Conservation (phyloP, 2,329 filamentous ascomycete genomes). For the Nannizziopsis barbatae region DNA sequence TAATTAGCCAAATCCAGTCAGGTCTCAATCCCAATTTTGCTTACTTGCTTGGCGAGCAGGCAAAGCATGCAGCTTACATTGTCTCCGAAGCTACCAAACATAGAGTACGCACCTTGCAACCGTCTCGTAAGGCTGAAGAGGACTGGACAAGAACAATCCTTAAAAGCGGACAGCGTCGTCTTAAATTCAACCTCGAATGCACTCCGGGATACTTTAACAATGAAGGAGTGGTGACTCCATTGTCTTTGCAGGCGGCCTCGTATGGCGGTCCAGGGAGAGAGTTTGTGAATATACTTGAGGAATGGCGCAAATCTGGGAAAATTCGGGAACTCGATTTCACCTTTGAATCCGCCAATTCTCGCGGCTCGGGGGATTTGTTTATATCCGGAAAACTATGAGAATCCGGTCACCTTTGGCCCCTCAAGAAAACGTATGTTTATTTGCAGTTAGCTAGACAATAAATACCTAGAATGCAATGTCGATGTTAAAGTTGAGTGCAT, state of each 20-base stretch:
- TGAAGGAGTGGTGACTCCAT: not conserved
- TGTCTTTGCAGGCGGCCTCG: slow-evolving; percentile 2
- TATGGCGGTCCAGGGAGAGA: not conserved
- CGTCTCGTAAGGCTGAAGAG: slow-evolving; percentile 1
- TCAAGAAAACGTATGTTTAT: not conserved
- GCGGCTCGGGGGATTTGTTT: not conserved
- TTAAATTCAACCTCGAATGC: slow-evolving; percentile 1
- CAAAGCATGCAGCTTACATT: slow-evolving; percentile 8
- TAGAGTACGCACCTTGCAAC: slow-evolving; percentile 3
- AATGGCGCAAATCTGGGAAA: not conserved
- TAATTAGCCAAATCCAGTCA: slow-evolving; percentile 35
- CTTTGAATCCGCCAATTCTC: not conserved
- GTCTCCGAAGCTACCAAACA: slow-evolving; percentile 1
- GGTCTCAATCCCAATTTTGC: slow-evolving; percentile 16
- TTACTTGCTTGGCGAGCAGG: slow-evolving; percentile 7
- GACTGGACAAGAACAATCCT: slow-evolving; percentile 5
- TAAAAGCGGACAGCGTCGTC: not conserved
- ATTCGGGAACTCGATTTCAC: slow-evolving; percentile 1
- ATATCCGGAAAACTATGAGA: not conserved
- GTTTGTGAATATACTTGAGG: slow-evolving; percentile 1
- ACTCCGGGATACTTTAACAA: slow-evolving; percentile 4
- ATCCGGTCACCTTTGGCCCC: not conserved
- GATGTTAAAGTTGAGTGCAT: no score
- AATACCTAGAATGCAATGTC: not conserved
- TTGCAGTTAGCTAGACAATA: not conserved